Percentiles rank a stretch among this genome's conserved stretches.
These are phyloP conservation scores for Moniliophthora roreri DNA, from an alignment of 1,284 basidiomycete species.

Conservation along the genomic window DNA sequence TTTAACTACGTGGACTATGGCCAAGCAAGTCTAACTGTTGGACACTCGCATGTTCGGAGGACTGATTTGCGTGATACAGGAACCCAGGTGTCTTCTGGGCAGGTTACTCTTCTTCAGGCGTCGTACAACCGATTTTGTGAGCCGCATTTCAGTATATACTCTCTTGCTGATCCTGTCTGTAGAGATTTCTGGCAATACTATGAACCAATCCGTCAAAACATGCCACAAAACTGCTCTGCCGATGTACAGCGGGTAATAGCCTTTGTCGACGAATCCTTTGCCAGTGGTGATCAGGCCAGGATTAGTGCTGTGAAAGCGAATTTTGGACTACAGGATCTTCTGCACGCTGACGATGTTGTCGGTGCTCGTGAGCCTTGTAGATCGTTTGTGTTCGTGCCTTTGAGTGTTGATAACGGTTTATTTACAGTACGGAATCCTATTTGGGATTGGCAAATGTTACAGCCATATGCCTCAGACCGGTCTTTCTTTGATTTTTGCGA, in stretches of 20 bases:
- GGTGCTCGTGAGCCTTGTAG: slow-evolving; percentile 26
- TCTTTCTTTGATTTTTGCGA: slow-evolving; percentile 72
- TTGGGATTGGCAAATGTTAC: slow-evolving; percentile 64
- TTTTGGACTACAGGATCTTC: slow-evolving; percentile 57
- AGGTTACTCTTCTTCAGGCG: slow-evolving; percentile 69
- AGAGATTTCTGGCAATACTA: slow-evolving; percentile 74
- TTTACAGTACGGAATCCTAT: slow-evolving; percentile 50
- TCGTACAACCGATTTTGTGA: slow-evolving; percentile 67
- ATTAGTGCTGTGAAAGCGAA: slow-evolving; percentile 52
- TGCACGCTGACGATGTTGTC: slow-evolving; percentile 67
- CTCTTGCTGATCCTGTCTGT: not conserved
- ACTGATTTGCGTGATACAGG: slow-evolving; percentile 33
- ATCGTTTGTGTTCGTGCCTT: not conserved
- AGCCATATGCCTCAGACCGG: slow-evolving; percentile 46
- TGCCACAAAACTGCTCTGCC: slow-evolving; percentile 73
- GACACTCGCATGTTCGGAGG: slow-evolving; percentile 23
- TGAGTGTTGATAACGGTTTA: not conserved
- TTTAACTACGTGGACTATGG: slow-evolving; percentile 70
- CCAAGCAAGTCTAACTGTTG: slow-evolving; percentile 47
- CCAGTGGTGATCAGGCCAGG: slow-evolving; percentile 37
- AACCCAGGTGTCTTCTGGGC: slow-evolving; percentile 67
- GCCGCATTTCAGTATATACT: slow-evolving; percentile 16
- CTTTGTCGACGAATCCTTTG: slow-evolving; percentile 60
- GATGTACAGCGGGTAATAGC: slow-evolving; percentile 67
- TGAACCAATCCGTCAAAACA: slow-evolving; percentile 64